These are phyloP conservation scores for Penicillium subrubescens DNA, from an alignment of 495 filamentous ascomycete genomes.

Conservation along the genomic window DNA sequence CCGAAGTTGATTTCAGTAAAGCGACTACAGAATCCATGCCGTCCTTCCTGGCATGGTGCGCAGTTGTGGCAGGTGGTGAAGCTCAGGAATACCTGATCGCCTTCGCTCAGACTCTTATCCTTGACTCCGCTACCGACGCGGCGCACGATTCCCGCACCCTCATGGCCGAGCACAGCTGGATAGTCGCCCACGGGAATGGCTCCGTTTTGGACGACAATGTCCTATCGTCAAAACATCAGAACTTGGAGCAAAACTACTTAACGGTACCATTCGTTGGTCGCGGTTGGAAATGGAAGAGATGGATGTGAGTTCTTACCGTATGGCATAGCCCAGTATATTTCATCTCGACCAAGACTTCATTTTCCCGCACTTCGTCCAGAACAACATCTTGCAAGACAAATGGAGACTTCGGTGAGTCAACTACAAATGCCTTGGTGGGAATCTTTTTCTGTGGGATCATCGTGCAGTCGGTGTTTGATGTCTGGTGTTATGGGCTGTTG, in stretches of 20 bases:
- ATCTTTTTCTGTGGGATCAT: slow-evolving; percentile 26
- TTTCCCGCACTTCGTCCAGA: slow-evolving; percentile 28
- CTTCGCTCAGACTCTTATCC: slow-evolving; percentile 37
- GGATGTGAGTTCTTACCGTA: slow-evolving; percentile 23
- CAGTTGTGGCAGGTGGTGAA: slow-evolving; percentile 45
- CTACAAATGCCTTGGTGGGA: slow-evolving; percentile 33
- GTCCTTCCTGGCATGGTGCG: slow-evolving; percentile 22
- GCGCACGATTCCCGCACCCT: slow-evolving; percentile 53
- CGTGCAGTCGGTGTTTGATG: background rate
- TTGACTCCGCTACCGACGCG: slow-evolving; percentile 45
- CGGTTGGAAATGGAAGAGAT: background rate
- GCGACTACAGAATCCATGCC: slow-evolving; percentile 31
- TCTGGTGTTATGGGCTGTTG: background rate
- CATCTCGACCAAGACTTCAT: slow-evolving; percentile 39
- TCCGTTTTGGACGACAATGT: slow-evolving; percentile 40
- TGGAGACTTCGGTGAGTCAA: slow-evolving; percentile 25
- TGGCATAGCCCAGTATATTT: slow-evolving; percentile 40
- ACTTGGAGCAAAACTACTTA: background rate
- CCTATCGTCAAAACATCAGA: slow-evolving; percentile 11
- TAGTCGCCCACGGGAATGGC: slow-evolving; percentile 32
- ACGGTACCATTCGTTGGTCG: background rate
- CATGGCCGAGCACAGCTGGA: slow-evolving; percentile 54
- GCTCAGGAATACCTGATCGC: slow-evolving; percentile 51
- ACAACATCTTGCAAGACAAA: slow-evolving; percentile 34
- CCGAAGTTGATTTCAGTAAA: slow-evolving; percentile 44